Base-by-base conservation (phyloP, 306 rosid species). In the Casuarina glauca region DNA sequence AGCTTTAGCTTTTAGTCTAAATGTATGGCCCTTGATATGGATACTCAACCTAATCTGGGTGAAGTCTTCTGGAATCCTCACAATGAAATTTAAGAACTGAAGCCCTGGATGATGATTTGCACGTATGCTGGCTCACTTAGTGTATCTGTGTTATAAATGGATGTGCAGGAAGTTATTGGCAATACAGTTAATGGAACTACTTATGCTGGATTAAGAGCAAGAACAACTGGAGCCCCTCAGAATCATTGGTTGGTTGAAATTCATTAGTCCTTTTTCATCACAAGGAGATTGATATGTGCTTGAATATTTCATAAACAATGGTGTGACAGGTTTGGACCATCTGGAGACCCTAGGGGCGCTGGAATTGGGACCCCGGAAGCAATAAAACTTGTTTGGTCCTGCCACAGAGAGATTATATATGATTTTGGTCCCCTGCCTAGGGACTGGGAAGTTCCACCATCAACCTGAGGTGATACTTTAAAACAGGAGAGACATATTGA, bases 331-430 rank as follows among this genome's bases (percentile, higher is more conserved):
- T 93, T 95, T 84, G 97, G 99, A 76, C 99, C 97, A 1, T 89
- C 97, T 6, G 99, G 99, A n/a, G 99, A 95, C 64, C 91, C 97
- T 0, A 86, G 97, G 74, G 99, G 97, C 16, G 99, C 99, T 5
- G 97, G 99, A 76, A 95, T 95, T n/a, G 99, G 97, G 70, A 91
- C 99, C 67, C 97, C 99, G 0, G 99, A 93, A 79, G 97, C 99
- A 12, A 95, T 95, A 85, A 95, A 91, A 88, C 97, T 93, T 9
- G 97, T 95, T 15, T 95, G 99, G 97, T 95, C 99, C 61, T 89
- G 97, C 83, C 99, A 95, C 70, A 88, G 99, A 73, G 99, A 95
- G 81, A 79, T 95, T 73, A 95, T 95, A 58, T 95, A 95, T 58
- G 99, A 95, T 81, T 9, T 76, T 39, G 97, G 99, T 5, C 99